Evolutionary conservation across 148 eudicot species (phyloP), one percentile per base, ranked within the genome.

Genomic region (Rhododendron ferrugineum): DNA sequence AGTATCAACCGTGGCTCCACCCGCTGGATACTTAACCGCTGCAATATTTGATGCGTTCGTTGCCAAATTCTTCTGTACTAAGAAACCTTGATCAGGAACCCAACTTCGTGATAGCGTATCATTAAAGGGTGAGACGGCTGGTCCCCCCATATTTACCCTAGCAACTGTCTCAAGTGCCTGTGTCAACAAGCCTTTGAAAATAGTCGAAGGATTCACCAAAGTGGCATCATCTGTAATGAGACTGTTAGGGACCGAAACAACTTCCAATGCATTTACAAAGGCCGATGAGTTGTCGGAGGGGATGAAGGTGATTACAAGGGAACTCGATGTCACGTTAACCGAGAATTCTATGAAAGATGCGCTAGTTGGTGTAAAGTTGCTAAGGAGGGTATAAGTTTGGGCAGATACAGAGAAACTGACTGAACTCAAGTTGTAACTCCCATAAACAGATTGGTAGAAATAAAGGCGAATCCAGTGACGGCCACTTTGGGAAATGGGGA

Each of bases 121-220:
- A 73, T 94, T 95, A 46, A 64, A 81, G 26, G 81, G 85, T 20
- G 91, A 82, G 23, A 97, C 90, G 1, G 58, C 18, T 2, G 95
- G 88, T n/a, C 98, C 98, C 66, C 99, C 99, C 98, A 97, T 92
- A 68, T 97, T 97, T 3, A 95, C 89, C 93, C 99, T 87, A 5
- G 84, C 90, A 82, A 94, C 93, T 0, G 94, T 95, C 86, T 97
- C 96, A 9, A 95, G 58, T 3, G 99, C 95, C 80, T 95, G 92
- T 5, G 73, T 77, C 36, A 49, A 62, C 80, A 96, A 81, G 22
- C 98, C 98, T 6, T 37, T 82, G 81, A 88, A 93, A 28, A 40
- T 75, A 56, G 72, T 78, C 5, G 84, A 5, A 3, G 94, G 93
- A 75, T 46, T 85, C 52, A 91, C 88, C 37, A 47, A 79, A n/a